phyloP scores from a whole-genome alignment of 2,329 filamentous ascomycete species.

The Exophiala phaeomuriformis region DNA sequence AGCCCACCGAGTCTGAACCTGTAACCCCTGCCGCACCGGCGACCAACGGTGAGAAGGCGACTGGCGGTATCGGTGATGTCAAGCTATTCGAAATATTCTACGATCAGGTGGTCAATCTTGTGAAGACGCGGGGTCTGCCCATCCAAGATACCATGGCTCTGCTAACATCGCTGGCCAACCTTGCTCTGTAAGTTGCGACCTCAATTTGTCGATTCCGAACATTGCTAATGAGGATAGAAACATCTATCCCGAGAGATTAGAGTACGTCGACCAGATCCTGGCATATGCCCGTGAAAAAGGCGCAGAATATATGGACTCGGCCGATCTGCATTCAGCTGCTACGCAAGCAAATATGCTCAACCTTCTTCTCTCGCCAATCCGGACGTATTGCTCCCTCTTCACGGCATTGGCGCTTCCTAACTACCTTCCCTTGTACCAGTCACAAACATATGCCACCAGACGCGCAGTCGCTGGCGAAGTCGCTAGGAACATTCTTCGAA shows the following conservation, averaged over 20 bases:
- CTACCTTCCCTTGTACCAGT: slow-evolving; percentile 81
- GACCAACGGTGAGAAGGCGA: slow-evolving; percentile 32
- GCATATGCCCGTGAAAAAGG: slow-evolving; percentile 83
- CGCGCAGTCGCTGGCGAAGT: slow-evolving; percentile 87
- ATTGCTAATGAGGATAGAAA: slow-evolving; percentile 48
- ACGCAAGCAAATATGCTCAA: slow-evolving; percentile 85
- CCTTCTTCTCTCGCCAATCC: slow-evolving; percentile 82
- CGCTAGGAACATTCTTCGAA: slow-evolving; percentile 70
- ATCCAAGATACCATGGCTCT: slow-evolving; percentile 93
- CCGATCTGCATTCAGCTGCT: slow-evolving; percentile 82
- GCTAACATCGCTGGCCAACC: slow-evolving; percentile 84
- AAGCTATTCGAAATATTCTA: slow-evolving; percentile 97
- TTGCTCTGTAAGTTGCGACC: slow-evolving; percentile 59
- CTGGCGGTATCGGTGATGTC: slow-evolving; percentile 52
- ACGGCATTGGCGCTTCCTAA: slow-evolving; percentile 90
- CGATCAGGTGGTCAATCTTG: slow-evolving; percentile 85
- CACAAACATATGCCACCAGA: slow-evolving; percentile 86
- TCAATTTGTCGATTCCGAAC: background rate
- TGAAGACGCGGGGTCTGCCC: slow-evolving; percentile 80
- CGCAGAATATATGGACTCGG: slow-evolving; percentile 80
- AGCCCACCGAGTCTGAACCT: slow-evolving; percentile 32
- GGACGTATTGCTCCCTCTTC: slow-evolving; percentile 86
- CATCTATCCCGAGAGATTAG: slow-evolving; percentile 72
- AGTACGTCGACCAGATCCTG: slow-evolving; percentile 92
- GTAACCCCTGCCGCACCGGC: slow-evolving; percentile 26